Evolutionary conservation across 1,139 yeast genomes (phyloP).

Genomic region (Pichiaceae sp.): DNA sequence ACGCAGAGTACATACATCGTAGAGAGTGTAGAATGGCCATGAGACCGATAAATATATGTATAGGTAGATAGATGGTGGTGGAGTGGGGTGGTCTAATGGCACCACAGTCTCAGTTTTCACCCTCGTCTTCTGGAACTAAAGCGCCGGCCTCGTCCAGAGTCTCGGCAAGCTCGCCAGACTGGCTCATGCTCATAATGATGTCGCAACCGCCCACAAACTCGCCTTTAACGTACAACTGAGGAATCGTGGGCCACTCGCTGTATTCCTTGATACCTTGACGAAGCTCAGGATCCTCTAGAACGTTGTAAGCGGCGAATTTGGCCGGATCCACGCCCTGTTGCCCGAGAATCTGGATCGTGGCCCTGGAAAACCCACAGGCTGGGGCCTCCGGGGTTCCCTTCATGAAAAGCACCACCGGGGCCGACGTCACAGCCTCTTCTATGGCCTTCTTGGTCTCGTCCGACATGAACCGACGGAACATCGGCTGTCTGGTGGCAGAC

Average conservation of each 20-base stretch:
- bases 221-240: constrained; percentile 56
- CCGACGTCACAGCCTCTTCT: constrained; percentile 72
- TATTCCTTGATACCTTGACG: constrained; percentile 92
- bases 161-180: constrained; percentile 82
- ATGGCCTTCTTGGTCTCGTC: constrained; percentile 78
- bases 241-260: constrained; percentile 90
- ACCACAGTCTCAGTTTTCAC: too few species aligned
- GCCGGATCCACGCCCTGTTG: constrained; percentile 96
- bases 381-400: constrained; percentile 98
- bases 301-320: constrained; percentile 95
- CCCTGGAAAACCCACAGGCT: constrained; percentile 95
- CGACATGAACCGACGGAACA: constrained; percentile 48
- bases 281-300: constrained; percentile 86
- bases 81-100: too few species aligned
- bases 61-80: too few species aligned
- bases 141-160: constrained; percentile 73
- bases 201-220: constrained; percentile 98
- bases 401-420: constrained; percentile 94
- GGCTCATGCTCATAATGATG: constrained; percentile 86
- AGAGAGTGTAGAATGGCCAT: too few species aligned
- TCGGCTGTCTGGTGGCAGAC: not conserved
- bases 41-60: too few species aligned
- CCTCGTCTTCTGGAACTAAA: constrained; percentile 67
- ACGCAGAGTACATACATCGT: not conserved
- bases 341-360: constrained; percentile 87